A percentile compares a stretch with the other conserved stretches of the same genome.
Conservation (phyloP, 495 filamentous ascomycete genomes). For the Haplographium delicatum region DNA sequence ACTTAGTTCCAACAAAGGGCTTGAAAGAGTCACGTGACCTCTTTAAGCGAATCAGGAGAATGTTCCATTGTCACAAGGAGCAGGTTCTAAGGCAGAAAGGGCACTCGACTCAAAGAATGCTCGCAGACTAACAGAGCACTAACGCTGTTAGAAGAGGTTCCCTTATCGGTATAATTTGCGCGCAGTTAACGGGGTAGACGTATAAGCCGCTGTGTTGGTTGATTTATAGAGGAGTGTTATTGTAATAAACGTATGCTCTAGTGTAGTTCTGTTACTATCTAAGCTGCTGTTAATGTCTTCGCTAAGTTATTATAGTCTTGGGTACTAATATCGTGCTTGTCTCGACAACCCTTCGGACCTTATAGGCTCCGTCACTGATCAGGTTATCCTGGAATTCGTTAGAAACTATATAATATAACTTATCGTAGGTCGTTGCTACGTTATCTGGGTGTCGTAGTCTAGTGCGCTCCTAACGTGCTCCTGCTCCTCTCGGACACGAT, state of each 20-base stretch:
- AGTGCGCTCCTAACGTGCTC: no score
- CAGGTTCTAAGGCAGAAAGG: slow-evolving; percentile 6
- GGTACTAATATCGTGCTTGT: slow-evolving; percentile 8
- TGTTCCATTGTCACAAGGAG: no score
- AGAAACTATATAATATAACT: no score
- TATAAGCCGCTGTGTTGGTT: neutral
- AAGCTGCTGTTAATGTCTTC: neutral
- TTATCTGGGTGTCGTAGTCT: no score
- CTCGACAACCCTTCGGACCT: slow-evolving; percentile 1
- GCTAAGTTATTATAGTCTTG: slow-evolving; percentile 6
- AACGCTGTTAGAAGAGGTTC: slow-evolving; percentile 8
- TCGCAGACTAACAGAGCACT: slow-evolving; percentile 11
- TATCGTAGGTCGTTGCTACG: no score
- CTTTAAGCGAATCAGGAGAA: no score
- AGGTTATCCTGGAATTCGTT: slow-evolving; percentile 9
- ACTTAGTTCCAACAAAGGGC: no score
- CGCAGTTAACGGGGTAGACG: neutral
- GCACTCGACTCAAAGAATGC: slow-evolving; percentile 9
- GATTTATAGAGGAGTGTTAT: neutral
- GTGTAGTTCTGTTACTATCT: neutral
- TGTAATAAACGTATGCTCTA: no score
- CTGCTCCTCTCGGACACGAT: no score
- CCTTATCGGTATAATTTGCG: neutral
- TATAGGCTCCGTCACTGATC: slow-evolving; percentile 6
- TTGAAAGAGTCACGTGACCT: no score